Conservation (phyloP, 345 rosid species). For the Linum trigynum region DNA sequence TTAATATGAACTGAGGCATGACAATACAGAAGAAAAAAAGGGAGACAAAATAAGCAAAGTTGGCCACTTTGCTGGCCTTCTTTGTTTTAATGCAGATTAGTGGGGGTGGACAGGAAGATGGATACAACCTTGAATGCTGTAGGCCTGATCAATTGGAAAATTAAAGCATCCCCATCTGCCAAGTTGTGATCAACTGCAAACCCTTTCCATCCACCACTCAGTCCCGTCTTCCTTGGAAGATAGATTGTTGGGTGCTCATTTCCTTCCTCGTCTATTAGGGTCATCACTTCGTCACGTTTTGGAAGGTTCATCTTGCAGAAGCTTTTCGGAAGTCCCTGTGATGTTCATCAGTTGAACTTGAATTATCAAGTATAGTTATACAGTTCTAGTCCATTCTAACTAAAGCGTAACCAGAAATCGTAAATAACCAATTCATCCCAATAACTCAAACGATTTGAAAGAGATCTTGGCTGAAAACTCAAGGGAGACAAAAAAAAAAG, state of each 20-base stretch:
- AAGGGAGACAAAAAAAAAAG: neutral
- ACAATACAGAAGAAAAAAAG: neutral
- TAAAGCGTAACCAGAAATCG: neutral
- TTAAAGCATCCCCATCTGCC: slow-evolving; percentile 58
- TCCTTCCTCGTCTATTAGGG: slow-evolving; percentile 39
- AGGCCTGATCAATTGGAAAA: slow-evolving; percentile 41
- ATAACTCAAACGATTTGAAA: no score
- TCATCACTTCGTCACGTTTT: slow-evolving; percentile 30
- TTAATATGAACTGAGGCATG: no score
- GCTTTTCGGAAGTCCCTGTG: slow-evolving; percentile 44
- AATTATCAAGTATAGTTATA: neutral
- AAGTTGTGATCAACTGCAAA: slow-evolving; percentile 54
- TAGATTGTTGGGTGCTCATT: slow-evolving; percentile 38
- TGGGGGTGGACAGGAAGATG: neutral
- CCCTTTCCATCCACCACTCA: slow-evolving; percentile 77
- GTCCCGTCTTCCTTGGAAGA: slow-evolving; percentile 39
- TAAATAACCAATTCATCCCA: neutral
- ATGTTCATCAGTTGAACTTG: neutral
- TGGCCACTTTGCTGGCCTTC: no score
- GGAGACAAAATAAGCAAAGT: neutral
- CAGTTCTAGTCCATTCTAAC: neutral
- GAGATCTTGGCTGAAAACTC: neutral
- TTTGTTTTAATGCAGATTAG: no score
- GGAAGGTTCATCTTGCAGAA: slow-evolving; percentile 46
- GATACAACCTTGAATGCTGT: slow-evolving; percentile 40